Evolutionary conservation across 2,329 filamentous ascomycete species (phyloP).

Genomic region (Fusarium foetens): DNA sequence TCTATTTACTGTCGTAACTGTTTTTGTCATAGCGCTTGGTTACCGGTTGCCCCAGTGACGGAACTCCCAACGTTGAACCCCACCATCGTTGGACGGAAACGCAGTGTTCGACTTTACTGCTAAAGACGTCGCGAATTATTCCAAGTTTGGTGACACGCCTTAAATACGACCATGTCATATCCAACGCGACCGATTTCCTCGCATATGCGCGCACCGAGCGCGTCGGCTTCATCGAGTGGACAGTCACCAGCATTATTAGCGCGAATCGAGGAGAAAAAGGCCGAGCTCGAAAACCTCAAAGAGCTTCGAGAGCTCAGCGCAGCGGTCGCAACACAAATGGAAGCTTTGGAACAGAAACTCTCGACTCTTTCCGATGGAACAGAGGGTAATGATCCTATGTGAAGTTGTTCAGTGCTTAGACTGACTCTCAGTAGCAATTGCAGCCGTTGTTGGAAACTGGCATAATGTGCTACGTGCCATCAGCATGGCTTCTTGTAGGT

Average conservation of each 20-base stretch:
- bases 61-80: conserved; percentile 42
- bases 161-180: conserved; percentile 61
- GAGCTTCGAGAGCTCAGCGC: conserved; percentile 83
- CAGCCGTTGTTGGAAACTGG: conserved; percentile 87
- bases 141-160: not conserved
- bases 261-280: conserved; percentile 86
- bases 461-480: conserved; percentile 86
- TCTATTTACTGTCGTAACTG: conserved; percentile 38
- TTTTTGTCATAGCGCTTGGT: conserved; percentile 41
- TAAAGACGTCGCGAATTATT: conserved; percentile 3
- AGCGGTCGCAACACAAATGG: conserved; percentile 83
- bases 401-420: not conserved
- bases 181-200: conserved; percentile 68
- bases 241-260: conserved; percentile 77
- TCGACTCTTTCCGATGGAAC: conserved; percentile 82
- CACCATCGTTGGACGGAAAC: conserved; percentile 38
- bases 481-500: conserved; percentile 84
- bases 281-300: conserved; percentile 81
- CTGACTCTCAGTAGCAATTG: conserved; percentile 70
- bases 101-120: conserved; percentile 22
- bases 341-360: conserved; percentile 80
- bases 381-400: conserved; percentile 66
- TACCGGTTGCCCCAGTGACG: conserved; percentile 47
- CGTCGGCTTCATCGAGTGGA: conserved; percentile 59
- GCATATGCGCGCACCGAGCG: conserved; percentile 73